Base-by-base conservation (phyloP, 2,329 filamentous ascomycete species). In the Emergomyces orientalis region DNA sequence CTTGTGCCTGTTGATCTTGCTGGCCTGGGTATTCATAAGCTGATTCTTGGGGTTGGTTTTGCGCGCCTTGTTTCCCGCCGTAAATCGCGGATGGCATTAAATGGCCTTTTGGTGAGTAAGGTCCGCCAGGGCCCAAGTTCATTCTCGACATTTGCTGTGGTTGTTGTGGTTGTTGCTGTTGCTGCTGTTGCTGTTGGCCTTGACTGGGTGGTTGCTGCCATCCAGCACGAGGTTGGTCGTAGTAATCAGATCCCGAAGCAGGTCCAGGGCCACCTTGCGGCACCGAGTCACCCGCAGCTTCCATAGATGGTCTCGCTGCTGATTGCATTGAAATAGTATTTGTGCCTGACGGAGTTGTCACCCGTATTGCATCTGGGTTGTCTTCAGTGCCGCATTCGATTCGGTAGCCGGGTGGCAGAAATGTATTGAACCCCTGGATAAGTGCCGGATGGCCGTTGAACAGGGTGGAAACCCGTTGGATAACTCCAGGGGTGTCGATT, bases 401-500 rank as follows among this genome's bases (percentile, higher is more conserved):
- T 63, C 94, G 85, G 74, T 99, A 99, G 2, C 94, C 92, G 0
- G 92, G 92, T 3, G 94, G 94, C 9, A 99, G 80, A 73, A 99
- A 99, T 0, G 94, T 99, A 73, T 99, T 99, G 75, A 99, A 99
- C 0, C 94, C 94, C 75, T 97, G 93, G 58, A 99, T 97, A 32
- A 96, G 82, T 72, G 90, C 94, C 2, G 94, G 94, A 71, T 99
- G 93, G 2, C 94, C 94, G 27, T 93, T 92, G 73, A 99, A 99
- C 1, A 99, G 84, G 60, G 91, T 91, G 1, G 94, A 97, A 34
- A 99, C 94, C 58, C 94, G 87, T 71, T 96, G 95, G 69, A 99
- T 99, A 2, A 99, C 94, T 1, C 94, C 94, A 0, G 94, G 94
- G 0, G 94, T 99, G 73, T 99, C 94, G 70, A 99, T 99, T 3